Base-by-base conservation (phyloP, 257 asterid genomes). In the Lantana camara region DNA sequence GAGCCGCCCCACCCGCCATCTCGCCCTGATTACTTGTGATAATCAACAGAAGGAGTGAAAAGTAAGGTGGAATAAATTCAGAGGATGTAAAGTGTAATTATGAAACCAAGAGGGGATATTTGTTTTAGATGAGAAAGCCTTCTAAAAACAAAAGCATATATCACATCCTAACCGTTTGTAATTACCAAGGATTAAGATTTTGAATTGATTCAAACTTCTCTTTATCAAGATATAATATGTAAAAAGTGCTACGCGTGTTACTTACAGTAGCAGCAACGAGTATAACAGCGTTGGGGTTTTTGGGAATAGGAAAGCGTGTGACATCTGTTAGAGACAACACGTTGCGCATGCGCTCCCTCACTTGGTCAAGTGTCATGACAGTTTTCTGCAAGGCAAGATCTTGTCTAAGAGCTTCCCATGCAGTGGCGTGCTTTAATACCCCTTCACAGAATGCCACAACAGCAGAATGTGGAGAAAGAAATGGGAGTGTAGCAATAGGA, bases 361-460 rank as follows among this genome's bases (percentile, higher is more conserved):
- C 99, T 78, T 90, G 90, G 82, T 90, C 96, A 1, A 84, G 87
- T 21, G 95, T 87, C 77, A 74, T 50, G 38, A 70, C 77, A 50
- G 73, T 79, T 48, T 79, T 76, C 60, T 85, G 87, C 66, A 63
- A 21, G 23, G 80, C 67, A 57, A 89, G 82, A 69, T 93, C 99
- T 9, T 90, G 74, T 74, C 91, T 78, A 34, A 93, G 92, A 40
- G 90, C 97, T 67, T 93, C 99, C 97, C 99, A 93, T 17, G 98
- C 98, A 12, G 98, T 90, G 56, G 91, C 98, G 74, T 93, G 86
- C 74, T 93, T 84, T 62, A 93, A 62, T 12, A 93, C 80, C 68
- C 97, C 97, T 72, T 93, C 98, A 50, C 98, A 90, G 70, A 93
- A 92, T 16, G 98, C 97, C 67, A 89, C 98, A n/a, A 77, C 96